These are phyloP conservation scores for Colletotrichum brevisporum DNA, from an alignment of 2,329 filamentous ascomycete genomes.

Conservation along the genomic window DNA sequence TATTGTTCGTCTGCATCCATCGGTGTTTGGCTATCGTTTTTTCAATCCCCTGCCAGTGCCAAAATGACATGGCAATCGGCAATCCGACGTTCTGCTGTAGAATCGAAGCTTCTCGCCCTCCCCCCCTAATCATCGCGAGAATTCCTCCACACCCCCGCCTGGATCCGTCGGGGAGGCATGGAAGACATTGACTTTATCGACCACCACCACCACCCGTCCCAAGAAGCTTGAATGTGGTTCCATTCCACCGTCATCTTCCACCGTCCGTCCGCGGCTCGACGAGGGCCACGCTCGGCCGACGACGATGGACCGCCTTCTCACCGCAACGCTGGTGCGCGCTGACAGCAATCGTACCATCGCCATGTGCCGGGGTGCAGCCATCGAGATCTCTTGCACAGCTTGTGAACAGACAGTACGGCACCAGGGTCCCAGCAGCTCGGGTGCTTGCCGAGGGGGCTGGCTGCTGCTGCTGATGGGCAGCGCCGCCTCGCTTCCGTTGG, in stretches of 20 bases:
- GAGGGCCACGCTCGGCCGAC: too few relatives aligned
- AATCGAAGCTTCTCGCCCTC: too few relatives aligned
- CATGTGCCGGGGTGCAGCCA: slow-evolving; percentile 7
- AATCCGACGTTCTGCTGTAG: too few relatives aligned
- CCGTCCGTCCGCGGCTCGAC: background rate
- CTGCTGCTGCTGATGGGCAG: background rate
- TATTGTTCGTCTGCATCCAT: too few relatives aligned
- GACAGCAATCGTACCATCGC: slow-evolving; percentile 11
- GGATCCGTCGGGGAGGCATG: too few relatives aligned
- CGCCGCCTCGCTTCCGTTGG: slow-evolving; percentile 15
- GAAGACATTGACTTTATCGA: too few relatives aligned
- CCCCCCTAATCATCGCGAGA: too few relatives aligned
- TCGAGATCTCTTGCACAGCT: slow-evolving; percentile 26
- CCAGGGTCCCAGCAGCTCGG: slow-evolving; percentile 2
- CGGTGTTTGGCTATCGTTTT: too few relatives aligned
- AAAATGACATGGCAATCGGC: too few relatives aligned
- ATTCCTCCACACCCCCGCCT: too few relatives aligned
- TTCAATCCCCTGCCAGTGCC: too few relatives aligned
- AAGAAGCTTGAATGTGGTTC: background rate
- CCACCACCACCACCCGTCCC: too few relatives aligned
- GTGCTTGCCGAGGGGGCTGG: background rate
- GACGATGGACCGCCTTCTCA: background rate
- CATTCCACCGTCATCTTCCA: slow-evolving; percentile 14
- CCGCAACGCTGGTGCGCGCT: slow-evolving; percentile 13
- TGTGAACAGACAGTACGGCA: background rate